phyloP scores from a whole-genome alignment of 2,329 filamentous ascomycete genomes.

The Ascochyta clinopodiicola region DNA sequence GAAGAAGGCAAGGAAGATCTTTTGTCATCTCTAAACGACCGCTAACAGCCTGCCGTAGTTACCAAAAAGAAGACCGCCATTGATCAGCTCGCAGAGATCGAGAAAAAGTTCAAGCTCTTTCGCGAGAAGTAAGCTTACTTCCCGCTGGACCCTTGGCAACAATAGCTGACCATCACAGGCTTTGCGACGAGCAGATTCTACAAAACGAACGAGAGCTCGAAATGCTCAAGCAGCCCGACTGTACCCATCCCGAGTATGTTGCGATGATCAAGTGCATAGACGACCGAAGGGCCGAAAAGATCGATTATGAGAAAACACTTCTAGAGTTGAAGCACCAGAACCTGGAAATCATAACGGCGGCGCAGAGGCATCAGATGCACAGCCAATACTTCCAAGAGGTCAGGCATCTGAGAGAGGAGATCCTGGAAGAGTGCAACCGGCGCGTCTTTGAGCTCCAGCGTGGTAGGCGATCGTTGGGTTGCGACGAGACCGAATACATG shows the following conservation, averaged over 20 bases:
- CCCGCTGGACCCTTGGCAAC: constrained; percentile 3
- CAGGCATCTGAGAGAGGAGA: constrained; percentile 80
- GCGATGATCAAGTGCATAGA: constrained; percentile 89
- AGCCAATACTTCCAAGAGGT: constrained; percentile 89
- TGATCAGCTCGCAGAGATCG: constrained; percentile 78
- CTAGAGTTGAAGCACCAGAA: constrained; percentile 76
- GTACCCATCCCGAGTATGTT: constrained; percentile 87
- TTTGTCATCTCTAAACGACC: background rate
- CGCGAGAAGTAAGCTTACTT: constrained; percentile 69
- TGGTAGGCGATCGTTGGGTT: constrained; percentile 79
- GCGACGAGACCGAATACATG: constrained; percentile 80
- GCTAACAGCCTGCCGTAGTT: constrained; percentile 56
- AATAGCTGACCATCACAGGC: constrained; percentile 57
- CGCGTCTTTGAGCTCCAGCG: constrained; percentile 94
- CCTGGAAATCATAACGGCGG: constrained; percentile 73
- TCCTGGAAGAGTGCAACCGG: constrained; percentile 81
- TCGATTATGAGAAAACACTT: constrained; percentile 76
- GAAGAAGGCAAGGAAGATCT: constrained; percentile 44
- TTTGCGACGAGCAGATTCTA: constrained; percentile 87
- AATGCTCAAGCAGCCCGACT: constrained; percentile 63
- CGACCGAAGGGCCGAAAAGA: constrained; percentile 79
- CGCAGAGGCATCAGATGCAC: constrained; percentile 83
- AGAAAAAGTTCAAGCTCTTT: constrained; percentile 87
- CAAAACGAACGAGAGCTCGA: constrained; percentile 74
- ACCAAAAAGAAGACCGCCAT: constrained; percentile 80